A percentile compares a stretch with the other conserved stretches of the same genome.
Conservation (phyloP, 1,284 basidiomycete genomes). For the Macrocystidia cucumis region DNA sequence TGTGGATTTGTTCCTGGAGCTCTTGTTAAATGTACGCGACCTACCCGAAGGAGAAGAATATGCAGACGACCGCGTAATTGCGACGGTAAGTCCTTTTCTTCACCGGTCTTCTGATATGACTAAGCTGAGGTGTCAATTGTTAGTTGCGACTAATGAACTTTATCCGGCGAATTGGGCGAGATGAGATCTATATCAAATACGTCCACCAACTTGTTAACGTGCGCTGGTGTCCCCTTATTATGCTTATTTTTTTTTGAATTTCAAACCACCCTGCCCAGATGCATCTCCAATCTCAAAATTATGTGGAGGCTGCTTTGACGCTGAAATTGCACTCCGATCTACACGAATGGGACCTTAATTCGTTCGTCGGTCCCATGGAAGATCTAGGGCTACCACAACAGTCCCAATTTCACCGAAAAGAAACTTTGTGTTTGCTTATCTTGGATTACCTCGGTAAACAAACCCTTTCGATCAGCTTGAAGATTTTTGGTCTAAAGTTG, state of each 20-base stretch:
- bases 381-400: constrained; percentile 87
- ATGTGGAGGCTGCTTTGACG: constrained; percentile 88
- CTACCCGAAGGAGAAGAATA: constrained; percentile 93
- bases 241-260: constrained; percentile 2
- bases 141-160: constrained; percentile 90
- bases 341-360: constrained; percentile 81
- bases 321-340: constrained; percentile 91
- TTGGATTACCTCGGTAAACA: constrained; percentile 76
- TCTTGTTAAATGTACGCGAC: constrained; percentile 87
- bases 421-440: constrained; percentile 80
- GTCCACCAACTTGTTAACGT: constrained; percentile 91
- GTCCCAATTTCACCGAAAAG: constrained; percentile 91
- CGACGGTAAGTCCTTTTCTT: constrained; percentile 47
- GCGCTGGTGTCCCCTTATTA: constrained; percentile 17
- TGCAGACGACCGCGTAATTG: constrained; percentile 90
- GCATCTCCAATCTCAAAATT: constrained; percentile 84
- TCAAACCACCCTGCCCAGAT: constrained; percentile 37
- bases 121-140: constrained; percentile 5
- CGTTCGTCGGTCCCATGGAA: constrained; percentile 79
- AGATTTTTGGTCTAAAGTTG: background rate
- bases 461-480: background rate
- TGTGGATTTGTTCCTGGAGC: constrained; percentile 89
- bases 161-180: constrained; percentile 77
- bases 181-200: constrained; percentile 91
- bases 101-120: constrained; percentile 3